phyloP scores from a whole-genome alignment of 2,329 filamentous ascomycete species.

The Phialophora tarda region DNA sequence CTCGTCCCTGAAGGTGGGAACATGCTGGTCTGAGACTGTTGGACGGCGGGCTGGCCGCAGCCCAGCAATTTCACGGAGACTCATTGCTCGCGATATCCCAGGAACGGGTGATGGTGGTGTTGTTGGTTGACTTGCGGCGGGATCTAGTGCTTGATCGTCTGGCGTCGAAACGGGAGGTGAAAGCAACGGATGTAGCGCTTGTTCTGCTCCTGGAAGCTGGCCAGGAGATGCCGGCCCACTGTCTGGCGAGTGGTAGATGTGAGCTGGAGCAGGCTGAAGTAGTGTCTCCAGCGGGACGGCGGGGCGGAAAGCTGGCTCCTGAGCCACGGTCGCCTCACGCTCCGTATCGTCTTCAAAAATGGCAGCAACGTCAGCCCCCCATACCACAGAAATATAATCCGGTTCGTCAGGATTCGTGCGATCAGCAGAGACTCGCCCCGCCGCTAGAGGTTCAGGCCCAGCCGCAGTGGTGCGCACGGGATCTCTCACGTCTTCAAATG shows the following conservation, averaged over 20 bases:
- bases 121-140: not conserved
- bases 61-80: slow-evolving; percentile 24
- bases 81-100: slow-evolving; percentile 32
- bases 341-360: not conserved
- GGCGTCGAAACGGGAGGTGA: not conserved
- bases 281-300: slow-evolving; percentile 23
- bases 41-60: slow-evolving; percentile 33
- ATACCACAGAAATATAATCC: not conserved
- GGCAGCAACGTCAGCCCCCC: not conserved
- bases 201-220: slow-evolving; percentile 2
- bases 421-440: not conserved
- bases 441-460: not conserved
- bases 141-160: not conserved
- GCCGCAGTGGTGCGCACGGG: too few species aligned
- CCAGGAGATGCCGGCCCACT: not conserved
- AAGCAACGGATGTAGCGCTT: not conserved
- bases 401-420: not conserved
- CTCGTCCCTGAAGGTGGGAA: slow-evolving; percentile 16
- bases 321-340: not conserved
- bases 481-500: not conserved
- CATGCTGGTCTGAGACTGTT: slow-evolving; percentile 35
- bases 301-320: slow-evolving; percentile 9
- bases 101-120: slow-evolving; percentile 25
- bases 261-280: slow-evolving; percentile 11
- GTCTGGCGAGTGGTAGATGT: not conserved